These are phyloP conservation scores for Trypanosoma mega DNA, from an alignment of 208 protist genomes.

Conservation along the genomic window DNA sequence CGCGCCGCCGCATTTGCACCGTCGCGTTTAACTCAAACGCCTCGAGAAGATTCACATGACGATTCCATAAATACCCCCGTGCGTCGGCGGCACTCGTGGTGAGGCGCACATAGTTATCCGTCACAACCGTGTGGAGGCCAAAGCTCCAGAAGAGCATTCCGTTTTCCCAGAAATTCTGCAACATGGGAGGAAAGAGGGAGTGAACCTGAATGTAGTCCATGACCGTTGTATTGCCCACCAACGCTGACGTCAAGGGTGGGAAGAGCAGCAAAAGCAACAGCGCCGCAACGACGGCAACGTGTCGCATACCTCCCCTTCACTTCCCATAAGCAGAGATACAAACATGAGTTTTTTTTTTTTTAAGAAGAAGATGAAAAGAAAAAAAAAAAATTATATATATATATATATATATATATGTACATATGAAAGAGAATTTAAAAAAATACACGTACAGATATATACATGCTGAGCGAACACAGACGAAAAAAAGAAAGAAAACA, in stretches of 20 bases:
- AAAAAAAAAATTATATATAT: conserved; percentile 1
- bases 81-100: conserved; percentile 20
- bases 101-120: conserved; percentile 45
- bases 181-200: conserved; percentile 43
- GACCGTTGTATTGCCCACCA: neutral
- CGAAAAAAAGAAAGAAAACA: neutral
- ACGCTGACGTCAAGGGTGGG: neutral
- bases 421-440: neutral
- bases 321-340: neutral
- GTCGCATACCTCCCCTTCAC: neutral
- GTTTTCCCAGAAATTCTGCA: conserved; percentile 50
- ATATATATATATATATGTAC: conserved; percentile 22
- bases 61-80: conserved; percentile 49
- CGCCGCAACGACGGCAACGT: neutral
- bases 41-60: conserved; percentile 34
- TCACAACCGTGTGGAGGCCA: conserved; percentile 41
- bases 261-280: conserved; percentile 2
- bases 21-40: conserved; percentile 44
- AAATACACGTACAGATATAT: neutral
- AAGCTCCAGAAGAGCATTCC: conserved; percentile 48
- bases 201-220: conserved; percentile 38
- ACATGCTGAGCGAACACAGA: neutral
- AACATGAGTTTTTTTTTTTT: neutral
- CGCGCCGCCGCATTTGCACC: conserved; percentile 27
- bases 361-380: neutral